Percentiles rank a stretch among this genome's conserved stretches.
Evolutionary conservation across 176 grass and related monocot species (phyloP).

Genomic region (Coix lacrymajobi): DNA sequence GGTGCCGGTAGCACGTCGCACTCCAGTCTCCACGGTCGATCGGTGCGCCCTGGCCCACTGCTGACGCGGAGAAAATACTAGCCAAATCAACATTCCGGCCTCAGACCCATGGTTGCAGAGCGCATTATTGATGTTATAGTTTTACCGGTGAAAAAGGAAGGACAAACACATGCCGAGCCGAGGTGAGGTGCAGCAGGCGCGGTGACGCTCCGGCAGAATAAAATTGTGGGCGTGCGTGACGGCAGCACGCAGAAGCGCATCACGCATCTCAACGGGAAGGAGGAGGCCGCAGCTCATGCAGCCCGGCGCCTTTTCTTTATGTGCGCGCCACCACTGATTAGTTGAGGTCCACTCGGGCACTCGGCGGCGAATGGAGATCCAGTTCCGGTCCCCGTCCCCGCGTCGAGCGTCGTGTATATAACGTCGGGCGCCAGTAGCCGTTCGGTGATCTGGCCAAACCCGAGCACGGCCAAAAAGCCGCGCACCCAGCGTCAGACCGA

Average conservation of each 20-base stretch:
- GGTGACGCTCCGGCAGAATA: not conserved
- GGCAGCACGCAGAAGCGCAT: not conserved
- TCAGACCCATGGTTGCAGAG: not conserved
- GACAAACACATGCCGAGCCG: not conserved
- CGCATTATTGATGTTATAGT: not conserved
- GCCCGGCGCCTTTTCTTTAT: not conserved
- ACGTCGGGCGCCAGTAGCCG: not conserved
- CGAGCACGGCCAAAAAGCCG: not conserved
- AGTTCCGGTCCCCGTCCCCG: not conserved
- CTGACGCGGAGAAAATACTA: not conserved
- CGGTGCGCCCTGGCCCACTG: not conserved
- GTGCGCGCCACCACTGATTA: not conserved
- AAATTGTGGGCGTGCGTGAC: not conserved
- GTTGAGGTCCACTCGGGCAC: conserved; percentile 5
- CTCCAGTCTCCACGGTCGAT: conserved; percentile 4
- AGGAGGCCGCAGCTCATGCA: no score
- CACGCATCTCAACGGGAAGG: conserved; percentile 3
- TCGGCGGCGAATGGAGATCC: not conserved
- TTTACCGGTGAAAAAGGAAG: not conserved
- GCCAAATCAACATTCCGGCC: not conserved
- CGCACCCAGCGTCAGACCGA: not conserved
- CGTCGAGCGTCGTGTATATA: conserved; percentile 10
- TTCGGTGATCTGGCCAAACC: not conserved
- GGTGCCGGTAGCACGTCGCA: conserved; percentile 30
- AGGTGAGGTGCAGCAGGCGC: not conserved